phyloP scores from a whole-genome alignment of 140 eudicot species.

The Senecio squalidus region DNA sequence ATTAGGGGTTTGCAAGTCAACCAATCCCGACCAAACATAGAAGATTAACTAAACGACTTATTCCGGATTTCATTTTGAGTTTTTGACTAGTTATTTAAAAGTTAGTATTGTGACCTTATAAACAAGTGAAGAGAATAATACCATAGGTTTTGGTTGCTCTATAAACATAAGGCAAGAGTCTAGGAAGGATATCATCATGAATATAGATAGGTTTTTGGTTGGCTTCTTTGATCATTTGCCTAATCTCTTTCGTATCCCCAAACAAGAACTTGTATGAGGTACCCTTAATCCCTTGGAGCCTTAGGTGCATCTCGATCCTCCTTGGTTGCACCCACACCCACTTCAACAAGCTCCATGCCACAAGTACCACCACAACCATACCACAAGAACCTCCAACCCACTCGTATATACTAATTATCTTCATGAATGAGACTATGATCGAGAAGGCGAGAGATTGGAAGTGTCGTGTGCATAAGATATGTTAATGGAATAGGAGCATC shows the following conservation, averaged over 20 bases:
- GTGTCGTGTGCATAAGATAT: neutral
- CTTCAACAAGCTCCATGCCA: constrained; percentile 29
- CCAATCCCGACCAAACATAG: no score
- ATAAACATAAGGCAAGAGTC: constrained; percentile 30
- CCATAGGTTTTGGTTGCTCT: constrained; percentile 23
- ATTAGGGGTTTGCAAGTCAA: no score
- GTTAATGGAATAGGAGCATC: neutral
- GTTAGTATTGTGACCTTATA: neutral
- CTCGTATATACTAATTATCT: neutral
- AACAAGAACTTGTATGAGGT: constrained; percentile 27
- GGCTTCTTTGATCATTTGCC: constrained; percentile 22
- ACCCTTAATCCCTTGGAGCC: constrained; percentile 33
- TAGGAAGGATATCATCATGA: constrained; percentile 26
- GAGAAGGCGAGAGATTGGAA: neutral
- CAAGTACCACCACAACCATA: constrained; percentile 11
- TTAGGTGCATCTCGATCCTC: constrained; percentile 26
- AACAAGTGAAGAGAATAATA: neutral
- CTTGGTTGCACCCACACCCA: constrained; percentile 37
- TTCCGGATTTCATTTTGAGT: no score
- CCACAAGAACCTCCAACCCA: constrained; percentile 27
- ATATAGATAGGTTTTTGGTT: constrained; percentile 25
- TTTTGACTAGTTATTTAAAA: no score
- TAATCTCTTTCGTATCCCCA: constrained; percentile 25
- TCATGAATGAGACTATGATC: constrained; percentile 6
- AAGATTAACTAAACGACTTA: no score